A percentile compares a stretch with the other conserved stretches of the same genome.
Conservation (phyloP, 495 filamentous ascomycete species). For the Annulohypoxylon maeteangense region DNA sequence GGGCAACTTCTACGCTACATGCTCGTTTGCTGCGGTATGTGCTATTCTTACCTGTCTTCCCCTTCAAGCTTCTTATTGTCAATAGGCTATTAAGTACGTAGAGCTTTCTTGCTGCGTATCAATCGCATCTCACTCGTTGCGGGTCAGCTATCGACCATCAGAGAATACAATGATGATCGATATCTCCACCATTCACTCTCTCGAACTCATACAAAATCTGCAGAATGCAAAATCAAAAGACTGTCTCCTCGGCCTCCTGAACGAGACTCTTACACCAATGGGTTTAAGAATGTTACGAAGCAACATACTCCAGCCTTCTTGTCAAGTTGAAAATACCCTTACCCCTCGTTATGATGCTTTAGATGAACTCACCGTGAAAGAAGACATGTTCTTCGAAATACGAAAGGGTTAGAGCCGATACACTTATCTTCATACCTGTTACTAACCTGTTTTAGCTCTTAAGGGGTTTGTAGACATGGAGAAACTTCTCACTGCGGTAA, state of each 20-base stretch:
- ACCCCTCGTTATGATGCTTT: slow-evolving; percentile 81
- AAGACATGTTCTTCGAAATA: slow-evolving; percentile 86
- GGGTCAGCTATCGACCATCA: slow-evolving; percentile 87
- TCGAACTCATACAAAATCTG: slow-evolving; percentile 92
- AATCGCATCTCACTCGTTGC: slow-evolving; percentile 80
- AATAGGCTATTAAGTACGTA: slow-evolving; percentile 82
- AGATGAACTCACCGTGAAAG: slow-evolving; percentile 82
- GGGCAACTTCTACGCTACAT: slow-evolving; percentile 89
- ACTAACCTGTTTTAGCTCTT: slow-evolving; percentile 61
- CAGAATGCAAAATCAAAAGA: slow-evolving; percentile 77
- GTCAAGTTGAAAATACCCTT: slow-evolving; percentile 67
- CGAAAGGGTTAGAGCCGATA: slow-evolving; percentile 63
- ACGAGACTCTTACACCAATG: slow-evolving; percentile 88
- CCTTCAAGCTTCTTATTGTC: slow-evolving; percentile 10
- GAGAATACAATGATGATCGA: slow-evolving; percentile 97
- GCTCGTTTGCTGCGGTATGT: slow-evolving; percentile 87
- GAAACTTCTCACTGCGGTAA: slow-evolving; percentile 70
- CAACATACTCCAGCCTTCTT: slow-evolving; percentile 91
- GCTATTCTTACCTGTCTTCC: not conserved
- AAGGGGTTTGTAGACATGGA: slow-evolving; percentile 80
- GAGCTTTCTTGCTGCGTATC: slow-evolving; percentile 69
- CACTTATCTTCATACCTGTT: not conserved
- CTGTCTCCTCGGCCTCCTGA: slow-evolving; percentile 84
- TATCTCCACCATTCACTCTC: slow-evolving; percentile 79
- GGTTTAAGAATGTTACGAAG: slow-evolving; percentile 81